A percentile compares a stretch with the other conserved stretches of the same genome.
These are phyloP conservation scores for Hordeum marinum DNA, from an alignment of 176 grass and related monocot species.

Conservation along the genomic window DNA sequence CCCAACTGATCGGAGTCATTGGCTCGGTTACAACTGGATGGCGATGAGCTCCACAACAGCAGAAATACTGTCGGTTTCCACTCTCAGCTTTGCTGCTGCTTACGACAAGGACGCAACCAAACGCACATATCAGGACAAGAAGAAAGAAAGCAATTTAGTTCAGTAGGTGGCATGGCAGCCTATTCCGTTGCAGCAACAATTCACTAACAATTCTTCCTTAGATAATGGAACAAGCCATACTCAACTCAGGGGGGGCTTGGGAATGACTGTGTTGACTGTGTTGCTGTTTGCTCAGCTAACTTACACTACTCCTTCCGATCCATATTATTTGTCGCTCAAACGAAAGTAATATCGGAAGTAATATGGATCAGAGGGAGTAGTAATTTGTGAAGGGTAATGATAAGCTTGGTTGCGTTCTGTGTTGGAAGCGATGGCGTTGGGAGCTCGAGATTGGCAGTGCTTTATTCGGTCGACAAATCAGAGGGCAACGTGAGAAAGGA, in stretches of 20 bases:
- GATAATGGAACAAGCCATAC: not conserved
- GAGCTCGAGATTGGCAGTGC: not conserved
- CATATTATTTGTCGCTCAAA: too few species aligned
- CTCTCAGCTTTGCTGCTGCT: not conserved
- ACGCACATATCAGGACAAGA: slow-evolving; percentile 15
- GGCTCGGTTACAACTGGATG: not conserved
- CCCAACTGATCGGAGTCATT: not conserved
- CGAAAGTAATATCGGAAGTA: too few species aligned
- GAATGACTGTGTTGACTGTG: not conserved
- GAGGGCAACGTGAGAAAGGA: not conserved
- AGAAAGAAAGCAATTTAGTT: not conserved
- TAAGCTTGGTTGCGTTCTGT: not conserved
- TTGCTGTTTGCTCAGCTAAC: not conserved
- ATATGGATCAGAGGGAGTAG: too few species aligned
- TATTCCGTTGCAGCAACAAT: not conserved
- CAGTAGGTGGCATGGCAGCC: not conserved
- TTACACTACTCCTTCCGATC: too few species aligned
- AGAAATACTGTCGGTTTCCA: not conserved
- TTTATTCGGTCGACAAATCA: not conserved
- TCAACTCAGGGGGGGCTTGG: not conserved
- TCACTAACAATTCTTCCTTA: not conserved
- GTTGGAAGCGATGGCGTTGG: not conserved
- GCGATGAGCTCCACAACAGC: not conserved
- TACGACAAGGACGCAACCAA: slow-evolving; percentile 15
- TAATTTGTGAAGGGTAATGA: too few species aligned